Evolutionary conservation across 2,329 filamentous ascomycete genomes (phyloP).

Genomic region (Parascedosporium putredinis): DNA sequence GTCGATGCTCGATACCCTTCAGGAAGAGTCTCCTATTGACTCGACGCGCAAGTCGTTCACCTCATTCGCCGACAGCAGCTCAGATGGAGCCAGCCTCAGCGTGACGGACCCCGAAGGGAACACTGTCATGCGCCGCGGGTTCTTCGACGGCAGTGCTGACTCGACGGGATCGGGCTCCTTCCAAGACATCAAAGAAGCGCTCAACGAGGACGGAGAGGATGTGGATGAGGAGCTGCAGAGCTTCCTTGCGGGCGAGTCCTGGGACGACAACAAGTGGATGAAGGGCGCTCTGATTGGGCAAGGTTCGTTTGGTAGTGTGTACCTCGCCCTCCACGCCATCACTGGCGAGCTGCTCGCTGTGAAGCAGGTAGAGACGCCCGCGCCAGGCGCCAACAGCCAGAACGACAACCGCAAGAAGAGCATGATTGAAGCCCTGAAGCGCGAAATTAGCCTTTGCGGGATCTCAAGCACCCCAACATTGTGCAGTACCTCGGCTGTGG

Average conservation of each 20-base stretch:
- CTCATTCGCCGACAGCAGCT: conserved; percentile 68
- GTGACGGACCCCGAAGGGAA: conserved; percentile 71
- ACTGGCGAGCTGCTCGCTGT: conserved; percentile 96
- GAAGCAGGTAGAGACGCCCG: conserved; percentile 91
- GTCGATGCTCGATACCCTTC: conserved; percentile 77
- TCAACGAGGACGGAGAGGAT: conserved; percentile 86
- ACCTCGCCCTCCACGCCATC: conserved; percentile 86
- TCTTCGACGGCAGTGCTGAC: conserved; percentile 72
- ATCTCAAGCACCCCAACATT: conserved; percentile 92
- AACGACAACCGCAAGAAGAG: conserved; percentile 87
- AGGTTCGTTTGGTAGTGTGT: conserved; percentile 93
- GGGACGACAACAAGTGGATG: conserved; percentile 98
- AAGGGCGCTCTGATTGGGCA: conserved; percentile 95
- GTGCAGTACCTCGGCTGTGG: conserved; percentile 96
- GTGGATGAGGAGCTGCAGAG: conserved; percentile 80
- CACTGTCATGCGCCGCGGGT: conserved; percentile 56
- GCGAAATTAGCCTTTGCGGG: conserved; percentile 90
- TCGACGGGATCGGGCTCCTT: conserved; percentile 59
- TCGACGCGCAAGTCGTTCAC: conserved; percentile 92
- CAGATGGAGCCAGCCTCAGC: conserved; percentile 55
- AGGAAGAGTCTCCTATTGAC: conserved; percentile 80
- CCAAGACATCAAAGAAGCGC: conserved; percentile 73
- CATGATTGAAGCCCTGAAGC: conserved; percentile 96
- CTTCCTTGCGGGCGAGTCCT: conserved; percentile 85
- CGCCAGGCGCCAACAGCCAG: conserved; percentile 63